Evolutionary conservation across 2,329 filamentous ascomycete species (phyloP), one percentile per base, ranked within the genome.

Genomic region (Xenosphaeropsis pyriputrescens): DNA sequence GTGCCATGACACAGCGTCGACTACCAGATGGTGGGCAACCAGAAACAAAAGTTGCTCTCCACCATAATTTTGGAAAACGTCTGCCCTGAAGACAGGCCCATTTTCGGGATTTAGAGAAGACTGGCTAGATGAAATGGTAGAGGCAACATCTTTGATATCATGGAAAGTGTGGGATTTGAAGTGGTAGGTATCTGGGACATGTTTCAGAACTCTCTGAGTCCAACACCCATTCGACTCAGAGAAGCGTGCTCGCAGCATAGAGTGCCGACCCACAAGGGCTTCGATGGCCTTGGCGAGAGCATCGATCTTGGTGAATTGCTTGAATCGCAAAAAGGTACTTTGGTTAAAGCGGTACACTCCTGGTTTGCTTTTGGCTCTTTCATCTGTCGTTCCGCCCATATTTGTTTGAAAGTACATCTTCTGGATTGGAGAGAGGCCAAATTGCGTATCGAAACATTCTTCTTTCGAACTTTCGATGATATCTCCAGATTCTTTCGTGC

Each of bases 211-310:
- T 1, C 41, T 26, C 8, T 26, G 22, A 26, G 22, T 9, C 22
- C 22, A 26, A 9, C 22, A 5, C 13, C 47, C 47, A 16, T 18
- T 15, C 13, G 49, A 45, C 39, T 43, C 47, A 9, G 35, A 29
- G 38, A 57, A 61, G 6, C 57, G 51, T 6, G 51, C 59, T 29
- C 57, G 48, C 5, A 62, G 44, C 55, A 62, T 59, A 4, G 57
- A 52, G 39, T 62, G 59, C 9, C 44, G 50, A 13, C 40, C 37
- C 1, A 58, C 52, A 11, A 62, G 38, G 1, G 49, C 45, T 15
- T 43, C 41, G 3, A 61, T 39, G 0, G 57, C 57, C 6, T 38
- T 26, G 26, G 18, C 29, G n/a, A 44, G 17, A 19, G 19, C 19
- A 34, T 12, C 16, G 18, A 30, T 19, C n/a, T 18, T 13, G 18